Evolutionary conservation across 2,329 filamentous ascomycete species (phyloP).

Genomic region (Hymenoscyphus repandus): DNA sequence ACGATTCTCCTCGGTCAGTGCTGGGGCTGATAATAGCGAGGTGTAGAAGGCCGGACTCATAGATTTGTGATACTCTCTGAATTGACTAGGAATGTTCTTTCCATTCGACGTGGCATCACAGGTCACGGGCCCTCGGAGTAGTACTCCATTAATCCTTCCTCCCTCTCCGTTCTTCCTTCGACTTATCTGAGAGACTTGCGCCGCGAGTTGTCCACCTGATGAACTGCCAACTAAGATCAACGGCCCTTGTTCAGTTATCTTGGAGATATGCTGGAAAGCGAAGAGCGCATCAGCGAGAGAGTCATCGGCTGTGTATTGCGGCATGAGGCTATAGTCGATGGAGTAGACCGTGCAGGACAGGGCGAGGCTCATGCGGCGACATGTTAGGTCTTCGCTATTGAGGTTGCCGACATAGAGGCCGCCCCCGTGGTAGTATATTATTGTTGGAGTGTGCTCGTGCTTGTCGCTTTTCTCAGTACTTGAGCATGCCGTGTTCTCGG

Average conservation of each 20-base stretch:
- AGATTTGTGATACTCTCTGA: constrained; percentile 37
- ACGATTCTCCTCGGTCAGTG: constrained; percentile 33
- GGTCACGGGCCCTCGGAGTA: constrained; percentile 45
- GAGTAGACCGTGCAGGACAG: constrained; percentile 37
- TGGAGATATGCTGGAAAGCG: constrained; percentile 30
- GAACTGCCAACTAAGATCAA: constrained; percentile 41
- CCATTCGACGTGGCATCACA: constrained; percentile 35
- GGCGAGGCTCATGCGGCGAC: constrained; percentile 37
- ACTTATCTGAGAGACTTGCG: constrained; percentile 36
- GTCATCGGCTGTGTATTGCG: constrained; percentile 34
- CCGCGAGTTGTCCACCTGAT: constrained; percentile 44
- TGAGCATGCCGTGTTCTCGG: too few relatives aligned
- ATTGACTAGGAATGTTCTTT: constrained; percentile 33
- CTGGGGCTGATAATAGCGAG: constrained; percentile 31
- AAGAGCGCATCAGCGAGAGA: constrained; percentile 39
- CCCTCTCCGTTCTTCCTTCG: constrained; percentile 6
- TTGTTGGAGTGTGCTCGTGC: constrained; percentile 18
- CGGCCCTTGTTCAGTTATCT: neutral
- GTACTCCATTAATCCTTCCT: constrained; percentile 34
- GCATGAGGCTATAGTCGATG: constrained; percentile 42
- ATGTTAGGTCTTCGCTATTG: constrained; percentile 45
- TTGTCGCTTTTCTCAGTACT: too few relatives aligned
- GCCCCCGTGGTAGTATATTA: constrained; percentile 46
- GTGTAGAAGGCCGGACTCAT: constrained; percentile 34
- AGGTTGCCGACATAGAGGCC: constrained; percentile 43